phyloP scores from a whole-genome alignment of 345 rosid genomes.

The Hibiscus trionum region DNA sequence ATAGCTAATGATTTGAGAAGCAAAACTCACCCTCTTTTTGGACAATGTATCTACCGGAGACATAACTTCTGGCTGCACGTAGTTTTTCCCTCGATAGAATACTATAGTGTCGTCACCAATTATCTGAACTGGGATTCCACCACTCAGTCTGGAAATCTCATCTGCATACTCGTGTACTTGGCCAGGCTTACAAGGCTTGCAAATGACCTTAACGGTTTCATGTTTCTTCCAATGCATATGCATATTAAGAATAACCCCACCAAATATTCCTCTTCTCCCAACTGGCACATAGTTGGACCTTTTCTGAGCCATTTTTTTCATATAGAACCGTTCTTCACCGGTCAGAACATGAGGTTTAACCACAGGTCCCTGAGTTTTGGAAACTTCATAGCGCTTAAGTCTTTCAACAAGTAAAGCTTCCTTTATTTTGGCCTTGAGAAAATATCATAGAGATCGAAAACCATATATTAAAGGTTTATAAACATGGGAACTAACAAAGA shows the following conservation, averaged over 20 bases:
- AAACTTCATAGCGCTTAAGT: constrained; percentile 77
- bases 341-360: constrained; percentile 68
- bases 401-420: constrained; percentile 70
- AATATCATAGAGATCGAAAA: not conserved
- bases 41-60: constrained; percentile 83
- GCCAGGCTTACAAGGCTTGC: constrained; percentile 76
- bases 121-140: constrained; percentile 72
- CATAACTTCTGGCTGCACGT: constrained; percentile 88
- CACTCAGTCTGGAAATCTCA: constrained; percentile 80
- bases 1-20: not conserved
- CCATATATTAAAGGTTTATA: not conserved
- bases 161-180: constrained; percentile 52
- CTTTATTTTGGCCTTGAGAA: constrained; percentile 67
- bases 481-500: not conserved
- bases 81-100: constrained; percentile 75
- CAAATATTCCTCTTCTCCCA: constrained; percentile 86
- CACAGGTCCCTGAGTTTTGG: constrained; percentile 72
- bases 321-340: constrained; percentile 71
- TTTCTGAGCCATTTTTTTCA: constrained; percentile 87
- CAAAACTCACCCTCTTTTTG: constrained; percentile 51
- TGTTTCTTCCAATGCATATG: constrained; percentile 93
- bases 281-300: constrained; percentile 71
- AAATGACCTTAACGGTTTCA: constrained; percentile 88
- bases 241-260: constrained; percentile 92
- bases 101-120: constrained; percentile 67